Evolutionary conservation across 345 rosid species (phyloP).

Genomic region (Eucalyptus erythrocorys): DNA sequence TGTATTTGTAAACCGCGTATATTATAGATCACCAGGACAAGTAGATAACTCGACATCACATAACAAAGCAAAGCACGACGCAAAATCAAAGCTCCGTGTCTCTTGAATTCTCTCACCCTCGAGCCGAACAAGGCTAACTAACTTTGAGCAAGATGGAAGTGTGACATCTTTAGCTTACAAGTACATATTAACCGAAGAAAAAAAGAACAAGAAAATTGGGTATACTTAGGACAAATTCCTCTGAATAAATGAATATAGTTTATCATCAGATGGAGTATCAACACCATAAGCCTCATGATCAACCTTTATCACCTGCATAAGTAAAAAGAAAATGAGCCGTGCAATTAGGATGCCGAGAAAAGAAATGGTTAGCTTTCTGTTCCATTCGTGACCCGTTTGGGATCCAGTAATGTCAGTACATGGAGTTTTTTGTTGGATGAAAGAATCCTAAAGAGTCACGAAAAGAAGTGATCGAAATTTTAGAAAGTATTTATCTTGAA

Average conservation of each 20-base stretch:
- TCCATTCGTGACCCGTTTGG: neutral
- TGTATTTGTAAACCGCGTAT: neutral
- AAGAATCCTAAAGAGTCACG: neutral
- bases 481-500: neutral
- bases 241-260: slow-evolving; percentile 71
- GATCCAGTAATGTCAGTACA: neutral
- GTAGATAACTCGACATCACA: neutral
- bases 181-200: neutral
- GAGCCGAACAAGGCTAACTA: neutral
- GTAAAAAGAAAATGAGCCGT: neutral
- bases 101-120: neutral
- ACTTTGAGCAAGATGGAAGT: neutral
- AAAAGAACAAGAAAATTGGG: neutral
- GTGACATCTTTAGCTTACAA: neutral
- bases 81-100: neutral
- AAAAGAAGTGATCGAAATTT: neutral
- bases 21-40: neutral
- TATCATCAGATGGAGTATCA: slow-evolving; percentile 67
- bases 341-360: neutral
- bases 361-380: neutral
- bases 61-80: neutral
- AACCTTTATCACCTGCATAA: slow-evolving; percentile 69
- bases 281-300: slow-evolving; percentile 92
- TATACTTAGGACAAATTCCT: slow-evolving; percentile 32
- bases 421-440: neutral